A percentile compares a stretch with the other conserved stretches of the same genome.
phyloP scores from a whole-genome alignment of 208 protist genomes.

The Trypanosoma theileri region DNA sequence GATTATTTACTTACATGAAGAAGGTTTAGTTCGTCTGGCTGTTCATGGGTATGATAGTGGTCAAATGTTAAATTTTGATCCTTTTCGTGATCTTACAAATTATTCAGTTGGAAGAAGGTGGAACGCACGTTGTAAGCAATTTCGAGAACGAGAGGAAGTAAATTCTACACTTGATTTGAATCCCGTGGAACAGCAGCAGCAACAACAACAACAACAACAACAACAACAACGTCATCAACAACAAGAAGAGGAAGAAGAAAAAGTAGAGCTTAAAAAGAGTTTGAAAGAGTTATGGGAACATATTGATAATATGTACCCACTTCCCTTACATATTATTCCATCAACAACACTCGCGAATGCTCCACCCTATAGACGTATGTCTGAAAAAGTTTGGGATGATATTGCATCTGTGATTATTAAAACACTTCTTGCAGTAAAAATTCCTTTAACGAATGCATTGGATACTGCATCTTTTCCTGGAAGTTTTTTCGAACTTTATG shows the following conservation, averaged over 20 bases:
- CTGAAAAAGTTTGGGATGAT: slow-evolving; percentile 47
- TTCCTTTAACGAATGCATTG: slow-evolving; percentile 28
- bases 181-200: neutral
- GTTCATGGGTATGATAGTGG: slow-evolving; percentile 82
- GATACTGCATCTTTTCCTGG: slow-evolving; percentile 33
- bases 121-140: slow-evolving; percentile 10
- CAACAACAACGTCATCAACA: neutral
- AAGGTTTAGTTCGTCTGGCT: slow-evolving; percentile 93
- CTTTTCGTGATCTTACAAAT: slow-evolving; percentile 92
- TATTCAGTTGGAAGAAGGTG: slow-evolving; percentile 84
- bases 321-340: neutral
- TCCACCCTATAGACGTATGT: slow-evolving; percentile 21
- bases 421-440: slow-evolving; percentile 64
- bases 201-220: neutral
- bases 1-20: slow-evolving; percentile 86
- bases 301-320: slow-evolving; percentile 35
- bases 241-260: neutral
- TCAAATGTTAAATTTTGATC: slow-evolving; percentile 27
- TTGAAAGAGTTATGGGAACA: slow-evolving; percentile 61
- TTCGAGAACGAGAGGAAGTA: neutral
- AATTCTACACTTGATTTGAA: neutral
- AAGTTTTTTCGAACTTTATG: slow-evolving; percentile 89
- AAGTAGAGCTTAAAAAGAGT: slow-evolving; percentile 68
- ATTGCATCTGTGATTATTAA: slow-evolving; percentile 74
- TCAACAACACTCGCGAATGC: neutral